Evolutionary conservation across 305 asterid species (phyloP).

Genomic region (Withania somnifera): DNA sequence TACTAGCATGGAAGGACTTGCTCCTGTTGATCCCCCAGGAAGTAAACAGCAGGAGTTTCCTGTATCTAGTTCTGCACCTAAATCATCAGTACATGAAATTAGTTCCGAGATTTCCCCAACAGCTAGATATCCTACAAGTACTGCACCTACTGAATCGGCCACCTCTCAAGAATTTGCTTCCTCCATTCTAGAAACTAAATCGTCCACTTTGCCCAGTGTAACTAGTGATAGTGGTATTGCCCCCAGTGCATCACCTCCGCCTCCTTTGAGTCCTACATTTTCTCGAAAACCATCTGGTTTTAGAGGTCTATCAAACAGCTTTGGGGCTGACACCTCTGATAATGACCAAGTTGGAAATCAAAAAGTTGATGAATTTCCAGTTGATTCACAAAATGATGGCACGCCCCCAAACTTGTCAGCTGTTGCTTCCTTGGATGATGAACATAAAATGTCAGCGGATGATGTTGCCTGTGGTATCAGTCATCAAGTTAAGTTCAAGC

Average conservation of each 20-base stretch:
- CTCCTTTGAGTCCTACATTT: slow-evolving; percentile 65
- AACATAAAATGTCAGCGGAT: slow-evolving; percentile 34
- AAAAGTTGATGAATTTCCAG: slow-evolving; percentile 52
- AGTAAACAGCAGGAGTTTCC: slow-evolving; percentile 36
- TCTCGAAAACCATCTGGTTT: slow-evolving; percentile 56
- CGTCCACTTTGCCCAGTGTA: slow-evolving; percentile 27
- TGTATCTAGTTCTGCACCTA: slow-evolving; percentile 43
- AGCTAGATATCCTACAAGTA: slow-evolving; percentile 25
- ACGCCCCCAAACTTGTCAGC: slow-evolving; percentile 39
- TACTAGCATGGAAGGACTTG: slow-evolving; percentile 32
- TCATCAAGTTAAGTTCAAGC: slow-evolving; percentile 58
- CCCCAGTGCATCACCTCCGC: slow-evolving; percentile 46
- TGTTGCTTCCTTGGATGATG: slow-evolving; percentile 48
- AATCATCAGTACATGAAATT: slow-evolving; percentile 33
- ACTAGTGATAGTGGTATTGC: slow-evolving; percentile 33
- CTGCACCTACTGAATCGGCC: slow-evolving; percentile 34
- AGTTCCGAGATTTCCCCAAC: slow-evolving; percentile 36
- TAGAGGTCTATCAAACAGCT: slow-evolving; percentile 49
- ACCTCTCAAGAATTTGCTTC: slow-evolving; percentile 32
- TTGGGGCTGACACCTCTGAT: slow-evolving; percentile 34
- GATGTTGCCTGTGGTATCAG: slow-evolving; percentile 42
- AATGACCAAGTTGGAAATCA: slow-evolving; percentile 35
- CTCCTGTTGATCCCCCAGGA: slow-evolving; percentile 31
- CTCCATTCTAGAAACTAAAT: slow-evolving; percentile 37
- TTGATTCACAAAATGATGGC: slow-evolving; percentile 50